Base-by-base conservation (phyloP, 495 filamentous ascomycete genomes). In the Penicillium flavigenum region DNA sequence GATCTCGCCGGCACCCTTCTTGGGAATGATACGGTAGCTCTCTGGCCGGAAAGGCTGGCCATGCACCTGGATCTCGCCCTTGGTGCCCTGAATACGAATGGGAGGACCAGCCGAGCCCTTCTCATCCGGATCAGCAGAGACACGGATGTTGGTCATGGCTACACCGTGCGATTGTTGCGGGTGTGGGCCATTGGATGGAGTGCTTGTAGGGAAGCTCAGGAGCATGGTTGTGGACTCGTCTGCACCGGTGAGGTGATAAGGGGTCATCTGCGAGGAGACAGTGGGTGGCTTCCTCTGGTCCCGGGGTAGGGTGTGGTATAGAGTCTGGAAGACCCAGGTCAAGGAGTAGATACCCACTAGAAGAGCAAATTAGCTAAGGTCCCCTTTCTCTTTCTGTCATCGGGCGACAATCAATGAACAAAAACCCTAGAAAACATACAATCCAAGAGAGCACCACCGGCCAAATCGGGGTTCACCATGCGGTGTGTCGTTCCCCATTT, bases 311-410 rank as follows among this genome's bases (percentile, higher is more conserved):
- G 84, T 79, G 69, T 92, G 88, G 68, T 96, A 97, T 39, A 96
- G 81, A 49, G 86, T 87, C 73, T 96, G 92, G 83, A 94, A 96
- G 55, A 94, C 80, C 93, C 92, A 98, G 6, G 91, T 96, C 44
- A 97, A 74, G 45, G 88, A 84, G 73, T 97, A 95, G 65, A 98
- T 87, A 9, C 89, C 93, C 62, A 96, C 82, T 86, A 26, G 2
- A 29, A 12, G 48, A 14, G 10, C n/a, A n/a, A 46, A n/a, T 51
- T 45, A 20, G 42, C 41, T 39, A 56, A 16, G 3, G 12, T 19
- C 4, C 10, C 29, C 22, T 42, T 42, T 39, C 20, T 11, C 19
- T 26, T 27, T 39, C 19, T 19, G 2, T 10, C 11, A 3, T 7
- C 8, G n/a, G 26, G 45, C 3, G 26, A 27, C 11, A 46, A 26